These are phyloP conservation scores for Rhizopus microsporus DNA, from an alignment of 371 early-diverging fungal species.

Conservation along the genomic window DNA sequence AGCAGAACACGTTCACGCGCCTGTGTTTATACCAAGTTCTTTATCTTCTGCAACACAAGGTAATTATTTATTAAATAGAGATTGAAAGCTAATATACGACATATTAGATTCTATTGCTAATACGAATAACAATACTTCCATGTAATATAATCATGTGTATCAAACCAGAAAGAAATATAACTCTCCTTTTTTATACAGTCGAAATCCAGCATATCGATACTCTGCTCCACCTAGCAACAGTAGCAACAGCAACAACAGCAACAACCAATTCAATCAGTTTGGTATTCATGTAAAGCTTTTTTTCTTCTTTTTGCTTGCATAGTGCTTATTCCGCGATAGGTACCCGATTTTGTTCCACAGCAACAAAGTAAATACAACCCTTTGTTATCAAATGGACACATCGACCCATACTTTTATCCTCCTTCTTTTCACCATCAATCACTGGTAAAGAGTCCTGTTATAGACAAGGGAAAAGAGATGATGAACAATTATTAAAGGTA, in stretches of 20 bases:
- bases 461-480: neutral
- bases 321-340: neutral
- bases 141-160: neutral
- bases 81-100: neutral
- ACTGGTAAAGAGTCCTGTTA: neutral
- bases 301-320: too few species aligned
- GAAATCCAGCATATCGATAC: slow-evolving; percentile 4
- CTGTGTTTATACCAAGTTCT: slow-evolving; percentile 66
- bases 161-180: too few species aligned
- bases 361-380: slow-evolving; percentile 4
- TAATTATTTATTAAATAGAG: slow-evolving; percentile 12
- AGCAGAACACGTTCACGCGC: slow-evolving; percentile 62
- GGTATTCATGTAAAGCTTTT: neutral
- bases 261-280: slow-evolving; percentile 28
- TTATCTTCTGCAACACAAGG: slow-evolving; percentile 27
- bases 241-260: neutral
- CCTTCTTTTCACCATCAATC: neutral
- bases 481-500: neutral
- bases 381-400: neutral
- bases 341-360: neutral
- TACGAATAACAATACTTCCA: neutral
- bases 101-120: neutral
- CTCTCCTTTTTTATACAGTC: neutral
- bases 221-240: slow-evolving; percentile 5
- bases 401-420: slow-evolving; percentile 14